These are phyloP conservation scores for Corymbia citriodora DNA, from an alignment of 441 rosid genomes.

Conservation along the genomic window DNA sequence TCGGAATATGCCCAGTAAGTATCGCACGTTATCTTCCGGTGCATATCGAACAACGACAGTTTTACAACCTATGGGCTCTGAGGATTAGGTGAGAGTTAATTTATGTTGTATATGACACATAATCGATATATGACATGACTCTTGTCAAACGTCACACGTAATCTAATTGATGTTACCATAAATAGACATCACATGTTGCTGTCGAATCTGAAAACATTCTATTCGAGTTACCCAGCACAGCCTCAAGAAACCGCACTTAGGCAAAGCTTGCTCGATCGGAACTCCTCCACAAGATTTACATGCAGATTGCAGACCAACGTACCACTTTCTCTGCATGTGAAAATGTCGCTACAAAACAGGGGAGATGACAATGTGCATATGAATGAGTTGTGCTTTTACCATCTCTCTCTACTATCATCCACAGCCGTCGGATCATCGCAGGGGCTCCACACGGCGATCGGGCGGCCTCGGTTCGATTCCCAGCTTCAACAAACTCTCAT, in stretches of 20 bases:
- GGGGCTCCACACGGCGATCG: not conserved
- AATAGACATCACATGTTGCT: not conserved
- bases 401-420: not conserved
- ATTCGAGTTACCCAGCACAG: not conserved
- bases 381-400: not conserved
- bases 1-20: not conserved
- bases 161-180: not conserved
- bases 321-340: not conserved
- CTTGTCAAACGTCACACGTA: not conserved
- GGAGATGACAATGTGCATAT: not conserved
- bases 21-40: not conserved
- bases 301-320: not conserved
- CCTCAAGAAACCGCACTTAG: not conserved
- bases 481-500: not conserved
- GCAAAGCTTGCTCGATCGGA: not conserved
- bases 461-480: not conserved
- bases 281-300: not conserved
- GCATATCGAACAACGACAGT: not conserved
- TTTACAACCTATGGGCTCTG: not conserved
- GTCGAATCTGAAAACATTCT: not conserved
- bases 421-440: not conserved
- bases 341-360: not conserved
- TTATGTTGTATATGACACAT: not conserved
- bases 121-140: rapidly evolving
- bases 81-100: not conserved